These are phyloP conservation scores for Ophiostoma ips DNA, from an alignment of 2,329 filamentous ascomycete species.

Conservation along the genomic window DNA sequence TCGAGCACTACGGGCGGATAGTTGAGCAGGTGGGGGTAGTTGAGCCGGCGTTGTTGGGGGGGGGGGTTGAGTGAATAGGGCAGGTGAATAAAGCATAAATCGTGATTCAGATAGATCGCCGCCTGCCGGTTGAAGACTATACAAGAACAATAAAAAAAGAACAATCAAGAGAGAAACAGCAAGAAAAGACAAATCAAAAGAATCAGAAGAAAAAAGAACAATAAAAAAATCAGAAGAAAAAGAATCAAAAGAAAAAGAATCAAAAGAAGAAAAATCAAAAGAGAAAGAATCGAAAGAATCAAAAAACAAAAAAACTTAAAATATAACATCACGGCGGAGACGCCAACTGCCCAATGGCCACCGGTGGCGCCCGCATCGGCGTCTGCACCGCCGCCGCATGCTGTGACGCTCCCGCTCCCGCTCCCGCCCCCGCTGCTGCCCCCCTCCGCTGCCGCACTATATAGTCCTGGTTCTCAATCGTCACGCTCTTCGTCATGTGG, in stretches of 20 bases:
- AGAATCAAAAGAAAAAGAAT: background rate
- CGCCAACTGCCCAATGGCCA: conserved; percentile 9
- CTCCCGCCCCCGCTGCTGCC: conserved; percentile 11
- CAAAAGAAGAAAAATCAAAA: background rate
- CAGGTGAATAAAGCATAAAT: background rate
- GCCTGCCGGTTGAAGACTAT: too few species aligned
- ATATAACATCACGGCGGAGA: conserved; percentile 7
- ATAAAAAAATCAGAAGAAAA: background rate
- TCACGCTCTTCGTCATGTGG: conserved; percentile 92
- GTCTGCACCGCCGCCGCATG: background rate
- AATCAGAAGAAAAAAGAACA: background rate
- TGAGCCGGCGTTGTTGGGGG: conserved; percentile 16
- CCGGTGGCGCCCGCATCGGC: conserved; percentile 2
- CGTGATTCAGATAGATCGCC: too few species aligned
- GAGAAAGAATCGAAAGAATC: background rate
- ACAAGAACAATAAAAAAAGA: background rate
- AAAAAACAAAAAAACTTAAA: background rate
- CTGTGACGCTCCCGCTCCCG: conserved; percentile 17
- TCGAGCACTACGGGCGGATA: conserved; percentile 29
- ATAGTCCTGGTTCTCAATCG: conserved; percentile 74
- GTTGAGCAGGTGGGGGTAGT: conserved; percentile 25
- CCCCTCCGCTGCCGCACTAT: conserved; percentile 32
- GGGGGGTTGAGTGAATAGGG: background rate
- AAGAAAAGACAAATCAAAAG: background rate
- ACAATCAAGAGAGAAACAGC: background rate